Evolutionary conservation across 1,139 yeast genomes (phyloP).

Genomic region (Candida sp.): DNA sequence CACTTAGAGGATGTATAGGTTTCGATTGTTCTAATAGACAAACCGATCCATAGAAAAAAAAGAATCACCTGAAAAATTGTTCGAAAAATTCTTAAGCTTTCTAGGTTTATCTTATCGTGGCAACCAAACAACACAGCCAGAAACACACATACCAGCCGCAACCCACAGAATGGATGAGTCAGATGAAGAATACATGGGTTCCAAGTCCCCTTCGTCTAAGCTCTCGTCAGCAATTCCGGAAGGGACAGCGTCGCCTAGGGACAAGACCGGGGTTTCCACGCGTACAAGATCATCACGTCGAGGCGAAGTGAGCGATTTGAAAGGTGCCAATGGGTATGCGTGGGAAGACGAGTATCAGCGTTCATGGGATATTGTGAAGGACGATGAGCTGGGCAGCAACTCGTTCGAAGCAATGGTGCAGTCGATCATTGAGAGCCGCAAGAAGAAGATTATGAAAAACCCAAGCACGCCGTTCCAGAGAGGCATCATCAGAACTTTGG

Average conservation of each 20-base stretch:
- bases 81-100: not conserved
- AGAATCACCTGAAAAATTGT: not conserved
- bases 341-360: slow-evolving; percentile 99
- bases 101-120: not conserved
- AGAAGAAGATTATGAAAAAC: slow-evolving; percentile 74
- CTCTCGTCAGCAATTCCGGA: slow-evolving; percentile 22
- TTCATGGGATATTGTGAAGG: slow-evolving; percentile 97
- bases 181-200: slow-evolving; percentile 39
- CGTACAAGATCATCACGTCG: slow-evolving; percentile 30
- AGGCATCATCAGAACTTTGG: slow-evolving; percentile 90
- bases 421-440: slow-evolving; percentile 79
- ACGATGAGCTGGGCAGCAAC: slow-evolving; percentile 73
- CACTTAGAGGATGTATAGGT: slow-evolving; percentile 1
- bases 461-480: slow-evolving; percentile 87
- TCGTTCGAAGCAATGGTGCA: slow-evolving; percentile 85
- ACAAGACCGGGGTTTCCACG: slow-evolving; percentile 26
- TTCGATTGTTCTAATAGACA: too few species aligned
- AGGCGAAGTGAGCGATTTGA: slow-evolving; percentile 37
- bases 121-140: not conserved
- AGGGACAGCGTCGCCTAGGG: slow-evolving; percentile 10
- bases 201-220: slow-evolving; percentile 18
- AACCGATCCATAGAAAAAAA: not conserved
- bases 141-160: too few species aligned
- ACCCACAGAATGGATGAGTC: slow-evolving; percentile 44
- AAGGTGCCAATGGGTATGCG: slow-evolving; percentile 75